Base-by-base conservation (phyloP, 2,329 filamentous ascomycete genomes). In the Mycocentrospora acerina region DNA sequence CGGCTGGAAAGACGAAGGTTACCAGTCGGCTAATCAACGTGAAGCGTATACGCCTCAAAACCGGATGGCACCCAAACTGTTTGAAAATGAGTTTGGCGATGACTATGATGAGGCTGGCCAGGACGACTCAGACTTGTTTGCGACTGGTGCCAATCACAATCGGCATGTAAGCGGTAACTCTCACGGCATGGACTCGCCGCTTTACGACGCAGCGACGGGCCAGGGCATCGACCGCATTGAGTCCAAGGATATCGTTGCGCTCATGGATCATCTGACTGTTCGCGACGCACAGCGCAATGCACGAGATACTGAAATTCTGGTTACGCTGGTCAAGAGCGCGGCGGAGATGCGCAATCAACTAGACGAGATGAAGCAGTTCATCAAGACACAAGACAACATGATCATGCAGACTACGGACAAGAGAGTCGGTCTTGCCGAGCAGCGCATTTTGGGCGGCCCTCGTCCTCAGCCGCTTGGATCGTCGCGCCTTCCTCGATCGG, bases 211-310 rank as follows among this genome's bases (percentile, higher is more conserved):
- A 42, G 80, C 90, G 3, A 95, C 88, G 2, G 91, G 91, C 35
- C 83, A 82, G 46, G 90, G 90, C 24, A 86, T 95, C 35, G 90
- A 97, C 52, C 80, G 85, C 32, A 97, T 98, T 35, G 86, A 97
- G 64, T 95, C 90, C 30, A 93, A 94, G 70, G 93, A 98, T 60
- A 94, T 98, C 56, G 86, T 98, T 48, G 89, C 91, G 16, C 74
- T 98, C 44, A 98, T 98, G 93, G 91, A 98, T 63, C 93, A 98
- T 68, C 83, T 98, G 47, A 97, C 94, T 64, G 93, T 97, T 48
- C 86, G 93, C 24, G 93, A 98, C 71, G 93, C 91, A 27, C 91
- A 97, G 70, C 85, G 93, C 43, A 97, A 93, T 68, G 93, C 93
- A 30, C 82, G 93, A 29, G 93, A 98, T 59, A 97, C 93, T 0